Evolutionary conservation across 345 rosid genomes (phyloP).

Genomic region (Eucalyptus urophylla): DNA sequence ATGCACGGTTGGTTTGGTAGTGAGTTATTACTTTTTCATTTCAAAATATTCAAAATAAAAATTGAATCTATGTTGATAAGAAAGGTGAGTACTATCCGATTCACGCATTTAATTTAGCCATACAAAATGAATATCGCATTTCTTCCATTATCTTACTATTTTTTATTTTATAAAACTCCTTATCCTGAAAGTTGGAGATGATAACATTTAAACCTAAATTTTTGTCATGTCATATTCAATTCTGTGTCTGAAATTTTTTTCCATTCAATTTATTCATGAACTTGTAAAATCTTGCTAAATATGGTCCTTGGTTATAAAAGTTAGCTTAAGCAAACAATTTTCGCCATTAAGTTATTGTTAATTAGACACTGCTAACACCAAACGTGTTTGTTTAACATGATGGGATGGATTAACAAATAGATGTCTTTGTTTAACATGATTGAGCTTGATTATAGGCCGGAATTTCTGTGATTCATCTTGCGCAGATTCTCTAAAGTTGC

Average conservation of each 20-base stretch:
- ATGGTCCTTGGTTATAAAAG: background rate
- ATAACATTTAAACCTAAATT: background rate
- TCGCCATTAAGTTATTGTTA: background rate
- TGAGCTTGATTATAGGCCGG: too few relatives aligned
- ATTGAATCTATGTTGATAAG: too few relatives aligned
- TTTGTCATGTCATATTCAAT: background rate
- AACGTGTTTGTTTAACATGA: background rate
- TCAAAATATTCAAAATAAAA: background rate
- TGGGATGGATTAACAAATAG: background rate
- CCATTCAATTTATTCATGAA: background rate
- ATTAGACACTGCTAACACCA: background rate
- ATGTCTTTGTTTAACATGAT: too few relatives aligned
- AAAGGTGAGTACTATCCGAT: too few relatives aligned
- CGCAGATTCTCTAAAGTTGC: background rate
- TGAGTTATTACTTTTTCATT: background rate
- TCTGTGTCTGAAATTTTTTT: background rate
- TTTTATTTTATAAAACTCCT: background rate
- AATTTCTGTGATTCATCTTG: background rate
- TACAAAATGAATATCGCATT: background rate
- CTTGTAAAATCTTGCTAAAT: background rate
- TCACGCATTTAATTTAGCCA: background rate
- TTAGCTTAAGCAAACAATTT: background rate
- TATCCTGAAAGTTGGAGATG: background rate
- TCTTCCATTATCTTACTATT: background rate
- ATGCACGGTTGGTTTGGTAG: background rate